Percentiles rank a stretch among this genome's conserved stretches.
Conservation (phyloP, 805 yeast genomes). For the Yarrowia alimentaria region DNA sequence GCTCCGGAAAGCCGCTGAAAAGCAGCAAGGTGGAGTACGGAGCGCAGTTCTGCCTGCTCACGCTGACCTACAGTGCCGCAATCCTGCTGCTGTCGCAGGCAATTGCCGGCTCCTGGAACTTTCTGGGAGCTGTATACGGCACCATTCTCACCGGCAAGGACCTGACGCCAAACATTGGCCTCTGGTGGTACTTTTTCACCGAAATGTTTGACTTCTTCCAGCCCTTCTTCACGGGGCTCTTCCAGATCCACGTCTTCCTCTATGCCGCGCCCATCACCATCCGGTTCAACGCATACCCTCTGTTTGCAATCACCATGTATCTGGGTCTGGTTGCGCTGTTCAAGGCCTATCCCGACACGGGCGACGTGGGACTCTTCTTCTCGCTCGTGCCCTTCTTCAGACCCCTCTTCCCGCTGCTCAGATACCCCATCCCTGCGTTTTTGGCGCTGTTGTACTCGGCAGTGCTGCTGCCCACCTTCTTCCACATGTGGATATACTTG, state of each 20-base stretch:
- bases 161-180: constrained; percentile 83
- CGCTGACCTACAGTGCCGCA: constrained; percentile 29
- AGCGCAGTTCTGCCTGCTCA: constrained; percentile 29
- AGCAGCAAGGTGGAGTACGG: constrained; percentile 2
- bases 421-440: constrained; percentile 50
- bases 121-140: constrained; percentile 57
- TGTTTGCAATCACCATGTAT: constrained; percentile 53
- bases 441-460: constrained; percentile 57
- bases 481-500: constrained; percentile 88
- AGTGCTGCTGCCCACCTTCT: constrained; percentile 80
- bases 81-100: constrained; percentile 35
- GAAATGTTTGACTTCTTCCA: constrained; percentile 91
- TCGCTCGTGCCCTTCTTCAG: constrained; percentile 44
- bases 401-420: constrained; percentile 40
- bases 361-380: constrained; percentile 64
- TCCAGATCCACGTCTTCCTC: constrained; percentile 68
- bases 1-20: constrained; percentile 7
- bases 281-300: constrained; percentile 58
- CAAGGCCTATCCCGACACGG: constrained; percentile 81
- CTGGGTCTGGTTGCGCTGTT: constrained; percentile 60
- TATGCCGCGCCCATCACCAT: constrained; percentile 73
- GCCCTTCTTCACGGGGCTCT: constrained; percentile 77
- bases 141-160: constrained; percentile 55
- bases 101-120: constrained; percentile 40
- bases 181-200: constrained; percentile 98